Evolutionary conservation across 2,329 filamentous ascomycete species (phyloP).

Genomic region (Massarina eburnea): DNA sequence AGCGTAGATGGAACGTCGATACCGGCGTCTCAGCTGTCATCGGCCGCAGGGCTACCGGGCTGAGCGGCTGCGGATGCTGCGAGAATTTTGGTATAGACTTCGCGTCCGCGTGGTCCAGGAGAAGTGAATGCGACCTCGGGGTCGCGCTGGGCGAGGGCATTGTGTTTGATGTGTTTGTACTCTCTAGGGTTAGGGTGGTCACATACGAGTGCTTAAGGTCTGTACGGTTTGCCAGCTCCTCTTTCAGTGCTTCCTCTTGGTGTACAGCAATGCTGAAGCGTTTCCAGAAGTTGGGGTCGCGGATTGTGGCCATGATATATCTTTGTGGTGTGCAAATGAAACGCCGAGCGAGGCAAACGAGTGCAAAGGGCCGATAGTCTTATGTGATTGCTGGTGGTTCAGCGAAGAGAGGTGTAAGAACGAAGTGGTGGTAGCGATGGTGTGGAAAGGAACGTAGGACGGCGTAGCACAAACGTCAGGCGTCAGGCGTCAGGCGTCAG

Average conservation of each 20-base stretch:
- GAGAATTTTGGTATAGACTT: neutral
- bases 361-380: too few relatives aligned
- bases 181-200: conserved; percentile 16
- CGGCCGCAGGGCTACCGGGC: neutral
- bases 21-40: neutral
- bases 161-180: neutral
- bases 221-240: conserved; percentile 13
- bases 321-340: too few relatives aligned
- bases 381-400: too few relatives aligned
- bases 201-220: conserved; percentile 45
- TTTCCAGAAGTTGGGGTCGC: conserved; percentile 62
- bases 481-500: too few relatives aligned
- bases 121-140: conserved; percentile 20
- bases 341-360: too few relatives aligned
- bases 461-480: too few relatives aligned
- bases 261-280: conserved; percentile 62
- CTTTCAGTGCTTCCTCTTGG: conserved; percentile 52
- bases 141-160: conserved; percentile 14
- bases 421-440: too few relatives aligned
- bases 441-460: too few relatives aligned
- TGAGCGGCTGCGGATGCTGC: neutral
- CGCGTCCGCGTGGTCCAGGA: neutral
- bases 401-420: too few relatives aligned
- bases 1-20: neutral
- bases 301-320: conserved; percentile 56